Evolutionary conservation across 2,329 filamentous ascomycete genomes (phyloP).

Genomic region (Bipolaris oryzae): DNA sequence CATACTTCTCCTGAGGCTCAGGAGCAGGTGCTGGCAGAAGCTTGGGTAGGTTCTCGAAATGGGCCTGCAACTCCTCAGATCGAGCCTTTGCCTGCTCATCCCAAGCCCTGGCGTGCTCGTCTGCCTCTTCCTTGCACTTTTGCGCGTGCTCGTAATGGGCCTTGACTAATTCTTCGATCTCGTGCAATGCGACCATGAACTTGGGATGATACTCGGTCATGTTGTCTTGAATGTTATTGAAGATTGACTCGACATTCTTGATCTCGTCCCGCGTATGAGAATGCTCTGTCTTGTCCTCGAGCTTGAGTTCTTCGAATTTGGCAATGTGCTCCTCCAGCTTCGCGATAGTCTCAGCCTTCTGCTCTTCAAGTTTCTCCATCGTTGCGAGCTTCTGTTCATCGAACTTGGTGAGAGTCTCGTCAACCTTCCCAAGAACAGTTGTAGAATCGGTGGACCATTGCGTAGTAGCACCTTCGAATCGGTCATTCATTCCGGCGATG

Average conservation of each 20-base stretch:
- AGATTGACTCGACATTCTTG: slow-evolving; percentile 71
- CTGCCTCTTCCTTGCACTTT: slow-evolving; percentile 55
- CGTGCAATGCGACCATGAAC: slow-evolving; percentile 82
- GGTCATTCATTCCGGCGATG: slow-evolving; percentile 57
- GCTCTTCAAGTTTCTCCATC: slow-evolving; percentile 66
- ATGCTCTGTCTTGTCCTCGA: slow-evolving; percentile 78
- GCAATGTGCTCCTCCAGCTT: slow-evolving; percentile 73
- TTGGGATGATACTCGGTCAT: slow-evolving; percentile 85
- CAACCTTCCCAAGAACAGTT: slow-evolving; percentile 81
- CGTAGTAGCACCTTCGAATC: slow-evolving; percentile 80
- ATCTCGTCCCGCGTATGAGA: slow-evolving; percentile 82
- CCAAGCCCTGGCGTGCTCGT: slow-evolving; percentile 50
- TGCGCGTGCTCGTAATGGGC: slow-evolving; percentile 91
- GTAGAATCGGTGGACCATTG: slow-evolving; percentile 87
- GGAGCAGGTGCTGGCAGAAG: slow-evolving; percentile 52
- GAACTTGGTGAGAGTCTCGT: slow-evolving; percentile 75
- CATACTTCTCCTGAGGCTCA: slow-evolving; percentile 51
- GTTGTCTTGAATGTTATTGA: slow-evolving; percentile 78
- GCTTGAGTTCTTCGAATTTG: slow-evolving; percentile 78
- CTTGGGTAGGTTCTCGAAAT: slow-evolving; percentile 52
- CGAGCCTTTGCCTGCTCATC: slow-evolving; percentile 53
- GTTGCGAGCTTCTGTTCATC: slow-evolving; percentile 79
- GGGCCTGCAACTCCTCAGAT: slow-evolving; percentile 50
- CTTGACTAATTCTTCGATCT: slow-evolving; percentile 80
- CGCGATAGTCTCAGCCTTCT: slow-evolving; percentile 63